These are phyloP conservation scores for Centella asiatica DNA, from an alignment of 129 eudicot genomes.

Conservation along the genomic window DNA sequence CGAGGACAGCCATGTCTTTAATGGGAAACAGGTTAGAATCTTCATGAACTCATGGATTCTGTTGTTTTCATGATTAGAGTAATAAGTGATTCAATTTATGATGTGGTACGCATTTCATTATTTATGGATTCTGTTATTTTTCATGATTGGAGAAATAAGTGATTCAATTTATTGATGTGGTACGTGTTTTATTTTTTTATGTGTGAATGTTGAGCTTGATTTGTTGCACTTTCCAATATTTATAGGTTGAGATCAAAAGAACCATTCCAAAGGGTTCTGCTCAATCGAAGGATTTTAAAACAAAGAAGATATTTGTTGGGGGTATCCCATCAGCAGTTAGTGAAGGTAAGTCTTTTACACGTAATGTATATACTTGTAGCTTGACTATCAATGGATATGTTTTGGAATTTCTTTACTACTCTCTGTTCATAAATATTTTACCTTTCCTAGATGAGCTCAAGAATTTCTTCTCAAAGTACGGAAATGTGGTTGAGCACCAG, in stretches of 20 bases:
- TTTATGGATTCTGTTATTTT: not conserved
- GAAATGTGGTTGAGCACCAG: slow-evolving; percentile 31
- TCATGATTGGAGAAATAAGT: not conserved
- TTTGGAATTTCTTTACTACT: not conserved
- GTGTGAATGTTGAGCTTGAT: not conserved
- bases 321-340: slow-evolving; percentile 25
- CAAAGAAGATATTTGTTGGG: slow-evolving; percentile 35
- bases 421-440: not conserved
- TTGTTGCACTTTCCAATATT: not conserved
- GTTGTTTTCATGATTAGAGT: not conserved
- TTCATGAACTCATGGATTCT: not conserved
- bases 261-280: slow-evolving; percentile 32
- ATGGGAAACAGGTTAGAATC: slow-evolving; percentile 24
- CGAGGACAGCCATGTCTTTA: slow-evolving; percentile 26
- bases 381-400: not conserved
- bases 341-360: slow-evolving; percentile 16
- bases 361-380: not conserved
- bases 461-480: slow-evolving; percentile 29
- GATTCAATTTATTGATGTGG: not conserved
- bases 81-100: not conserved
- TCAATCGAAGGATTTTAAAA: slow-evolving; percentile 30
- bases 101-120: too few species aligned
- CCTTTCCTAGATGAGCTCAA: slow-evolving; percentile 25
- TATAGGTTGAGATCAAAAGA: slow-evolving; percentile 31
- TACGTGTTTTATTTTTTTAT: not conserved